Percentiles rank a stretch among this genome's conserved stretches.
phyloP scores from a whole-genome alignment of 2,329 filamentous ascomycete species.

The Beauveria asiatica region DNA sequence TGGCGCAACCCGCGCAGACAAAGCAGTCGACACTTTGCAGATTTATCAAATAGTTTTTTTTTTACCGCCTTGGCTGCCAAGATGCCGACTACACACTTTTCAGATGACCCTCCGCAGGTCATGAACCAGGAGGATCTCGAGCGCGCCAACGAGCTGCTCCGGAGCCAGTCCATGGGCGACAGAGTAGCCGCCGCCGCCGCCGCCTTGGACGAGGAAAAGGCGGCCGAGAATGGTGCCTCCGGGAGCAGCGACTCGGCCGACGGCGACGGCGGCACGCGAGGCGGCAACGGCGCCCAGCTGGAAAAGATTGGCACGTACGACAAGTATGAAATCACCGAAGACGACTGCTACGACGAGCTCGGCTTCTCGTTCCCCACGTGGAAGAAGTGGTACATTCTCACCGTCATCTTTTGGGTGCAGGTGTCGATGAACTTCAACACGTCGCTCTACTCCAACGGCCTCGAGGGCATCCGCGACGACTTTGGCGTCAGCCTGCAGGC shows the following conservation, averaged over 20 bases:
- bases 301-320: conserved; percentile 31
- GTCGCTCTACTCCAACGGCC: conserved; percentile 62
- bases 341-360: conserved; percentile 57
- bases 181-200: conserved; percentile 1
- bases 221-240: conserved; percentile 7
- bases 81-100: conserved; percentile 21
- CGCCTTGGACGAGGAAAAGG: not conserved
- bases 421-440: conserved; percentile 76
- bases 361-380: conserved; percentile 50
- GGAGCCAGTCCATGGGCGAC: conserved; percentile 16
- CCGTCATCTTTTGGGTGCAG: conserved; percentile 66
- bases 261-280: not conserved
- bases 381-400: conserved; percentile 67
- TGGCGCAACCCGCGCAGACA: not conserved
- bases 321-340: conserved; percentile 40
- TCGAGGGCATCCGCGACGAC: conserved; percentile 55
- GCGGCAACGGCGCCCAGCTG: conserved; percentile 13
- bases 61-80: not conserved
- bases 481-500: conserved; percentile 61
- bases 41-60: too few relatives aligned
- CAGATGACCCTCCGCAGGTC: conserved; percentile 29
- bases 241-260: conserved; percentile 25
- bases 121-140: conserved; percentile 27
- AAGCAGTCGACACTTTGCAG: too few relatives aligned
- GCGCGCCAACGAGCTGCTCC: conserved; percentile 28